These are phyloP conservation scores for Lodderomyces metapsilosis DNA, from an alignment of 1,139 yeast genomes.

Conservation along the genomic window DNA sequence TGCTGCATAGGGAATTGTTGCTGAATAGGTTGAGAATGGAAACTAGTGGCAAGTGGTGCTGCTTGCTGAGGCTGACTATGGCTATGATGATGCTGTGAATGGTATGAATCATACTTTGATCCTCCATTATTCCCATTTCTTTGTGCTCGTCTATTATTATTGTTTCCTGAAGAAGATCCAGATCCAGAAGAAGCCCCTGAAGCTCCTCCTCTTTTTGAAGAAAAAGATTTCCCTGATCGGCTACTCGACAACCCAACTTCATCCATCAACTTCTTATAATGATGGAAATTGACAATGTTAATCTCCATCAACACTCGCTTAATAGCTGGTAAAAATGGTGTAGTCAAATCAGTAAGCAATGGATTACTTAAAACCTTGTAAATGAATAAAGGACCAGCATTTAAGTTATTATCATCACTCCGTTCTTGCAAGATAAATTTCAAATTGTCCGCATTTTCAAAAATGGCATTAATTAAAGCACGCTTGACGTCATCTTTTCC, in stretches of 20 bases:
- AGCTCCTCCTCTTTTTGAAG: slow-evolving; percentile 15
- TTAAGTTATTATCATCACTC: slow-evolving; percentile 28
- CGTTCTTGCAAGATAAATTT: slow-evolving; percentile 18
- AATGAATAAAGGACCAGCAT: slow-evolving; percentile 80
- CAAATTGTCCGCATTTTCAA: slow-evolving; percentile 47
- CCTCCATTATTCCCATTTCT: slow-evolving; percentile 1
- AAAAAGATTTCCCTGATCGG: slow-evolving; percentile 30
- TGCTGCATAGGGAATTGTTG: slow-evolving; percentile 8
- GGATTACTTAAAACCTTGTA: slow-evolving; percentile 77
- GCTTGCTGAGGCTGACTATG: slow-evolving; percentile 7
- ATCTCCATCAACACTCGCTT: slow-evolving; percentile 59
- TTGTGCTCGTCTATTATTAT: background rate
- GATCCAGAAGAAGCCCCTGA: too few species aligned
- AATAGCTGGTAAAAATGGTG: slow-evolving; percentile 39
- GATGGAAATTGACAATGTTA: slow-evolving; percentile 59
- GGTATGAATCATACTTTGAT: background rate
- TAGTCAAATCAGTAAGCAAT: slow-evolving; percentile 25
- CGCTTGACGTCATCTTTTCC: slow-evolving; percentile 49
- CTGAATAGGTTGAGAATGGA: slow-evolving; percentile 5
- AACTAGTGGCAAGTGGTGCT: background rate
- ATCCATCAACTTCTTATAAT: slow-evolving; percentile 84
- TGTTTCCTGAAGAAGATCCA: too few species aligned
- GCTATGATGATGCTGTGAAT: slow-evolving; percentile 3
- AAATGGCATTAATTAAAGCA: slow-evolving; percentile 60
- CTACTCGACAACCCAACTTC: slow-evolving; percentile 73